Evolutionary conservation across 495 filamentous ascomycete genomes (phyloP).

Genomic region (Talaromyces trachyspermus): DNA sequence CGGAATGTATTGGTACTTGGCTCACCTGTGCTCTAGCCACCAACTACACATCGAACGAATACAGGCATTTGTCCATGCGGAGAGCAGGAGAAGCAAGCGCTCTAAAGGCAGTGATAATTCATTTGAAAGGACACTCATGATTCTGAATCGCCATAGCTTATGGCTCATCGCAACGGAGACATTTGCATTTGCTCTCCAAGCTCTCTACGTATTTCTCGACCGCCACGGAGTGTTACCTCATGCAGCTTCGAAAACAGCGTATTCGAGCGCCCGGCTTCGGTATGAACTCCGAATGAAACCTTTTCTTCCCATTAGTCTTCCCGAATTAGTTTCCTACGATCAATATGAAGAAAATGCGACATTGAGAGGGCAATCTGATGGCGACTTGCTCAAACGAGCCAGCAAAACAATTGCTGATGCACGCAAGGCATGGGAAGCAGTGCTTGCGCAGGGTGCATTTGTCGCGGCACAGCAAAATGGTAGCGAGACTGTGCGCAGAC

Average conservation of each 20-base stretch:
- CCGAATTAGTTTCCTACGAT: constrained; percentile 60
- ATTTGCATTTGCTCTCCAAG: constrained; percentile 59
- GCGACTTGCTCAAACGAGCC: constrained; percentile 51
- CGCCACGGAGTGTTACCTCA: constrained; percentile 51
- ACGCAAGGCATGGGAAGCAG: constrained; percentile 56
- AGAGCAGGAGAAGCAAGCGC: constrained; percentile 11
- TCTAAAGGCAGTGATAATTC: constrained; percentile 21
- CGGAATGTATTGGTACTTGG: constrained; percentile 80
- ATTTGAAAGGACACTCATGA: constrained; percentile 48
- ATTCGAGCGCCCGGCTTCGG: constrained; percentile 60
- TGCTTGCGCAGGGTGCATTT: constrained; percentile 39
- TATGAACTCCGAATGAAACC: constrained; percentile 91
- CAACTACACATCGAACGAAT: constrained; percentile 62
- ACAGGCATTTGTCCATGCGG: constrained; percentile 41
- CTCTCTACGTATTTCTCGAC: constrained; percentile 59
- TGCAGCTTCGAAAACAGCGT: constrained; percentile 53
- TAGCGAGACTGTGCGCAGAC: constrained; percentile 33
- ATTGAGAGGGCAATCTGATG: constrained; percentile 33
- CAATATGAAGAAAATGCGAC: constrained; percentile 44
- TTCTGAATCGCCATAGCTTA: constrained; percentile 53
- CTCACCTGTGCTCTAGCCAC: constrained; percentile 41
- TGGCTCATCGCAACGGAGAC: constrained; percentile 63
- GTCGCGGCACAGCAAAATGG: constrained; percentile 28
- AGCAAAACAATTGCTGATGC: constrained; percentile 51
- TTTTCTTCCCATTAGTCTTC: constrained; percentile 61